phyloP scores from a whole-genome alignment of 2,329 filamentous ascomycete species.

The Ascochyta fabae region DNA sequence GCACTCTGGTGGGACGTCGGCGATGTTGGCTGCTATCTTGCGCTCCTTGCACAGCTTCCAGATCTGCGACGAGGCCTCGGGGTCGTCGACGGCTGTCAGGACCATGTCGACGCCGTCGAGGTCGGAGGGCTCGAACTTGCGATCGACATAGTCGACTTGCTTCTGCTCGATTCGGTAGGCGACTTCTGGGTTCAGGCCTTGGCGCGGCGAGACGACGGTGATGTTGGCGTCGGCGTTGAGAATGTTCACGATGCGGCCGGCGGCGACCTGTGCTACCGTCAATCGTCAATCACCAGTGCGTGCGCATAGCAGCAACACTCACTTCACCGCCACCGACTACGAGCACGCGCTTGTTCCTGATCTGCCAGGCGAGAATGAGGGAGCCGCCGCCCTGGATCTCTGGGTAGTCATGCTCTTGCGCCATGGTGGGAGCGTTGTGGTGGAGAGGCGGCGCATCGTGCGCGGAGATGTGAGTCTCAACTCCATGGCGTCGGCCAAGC shows the following conservation, averaged over 20 bases:
- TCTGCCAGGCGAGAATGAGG: conserved; percentile 94
- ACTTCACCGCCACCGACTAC: conserved; percentile 96
- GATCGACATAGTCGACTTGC: conserved; percentile 81
- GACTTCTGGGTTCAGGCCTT: conserved; percentile 88
- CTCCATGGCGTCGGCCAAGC: conserved; percentile 19
- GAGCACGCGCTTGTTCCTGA: conserved; percentile 85
- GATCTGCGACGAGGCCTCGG: conserved; percentile 84
- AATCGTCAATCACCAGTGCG: conserved; percentile 38
- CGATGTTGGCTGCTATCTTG: conserved; percentile 89
- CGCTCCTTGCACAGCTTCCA: conserved; percentile 92
- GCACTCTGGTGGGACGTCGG: conserved; percentile 94
- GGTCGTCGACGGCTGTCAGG: conserved; percentile 90
- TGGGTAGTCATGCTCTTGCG: conserved; percentile 65
- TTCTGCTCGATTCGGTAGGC: conserved; percentile 76
- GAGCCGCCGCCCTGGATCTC: conserved; percentile 89
- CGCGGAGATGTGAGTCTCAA: conserved; percentile 33
- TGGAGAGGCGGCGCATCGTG: conserved; percentile 21
- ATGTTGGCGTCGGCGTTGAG: conserved; percentile 94
- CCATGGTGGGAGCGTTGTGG: conserved; percentile 49
- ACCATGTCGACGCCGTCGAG: conserved; percentile 86
- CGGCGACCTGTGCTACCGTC: conserved; percentile 75
- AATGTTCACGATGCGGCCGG: conserved; percentile 89
- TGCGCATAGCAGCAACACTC: conserved; percentile 40
- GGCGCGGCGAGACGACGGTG: conserved; percentile 79
- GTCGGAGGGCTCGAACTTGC: conserved; percentile 84